Percentiles rank a stretch among this genome's conserved stretches.
These are phyloP conservation scores for Rosa multiflora DNA, from an alignment of 306 rosid genomes.

Conservation along the genomic window DNA sequence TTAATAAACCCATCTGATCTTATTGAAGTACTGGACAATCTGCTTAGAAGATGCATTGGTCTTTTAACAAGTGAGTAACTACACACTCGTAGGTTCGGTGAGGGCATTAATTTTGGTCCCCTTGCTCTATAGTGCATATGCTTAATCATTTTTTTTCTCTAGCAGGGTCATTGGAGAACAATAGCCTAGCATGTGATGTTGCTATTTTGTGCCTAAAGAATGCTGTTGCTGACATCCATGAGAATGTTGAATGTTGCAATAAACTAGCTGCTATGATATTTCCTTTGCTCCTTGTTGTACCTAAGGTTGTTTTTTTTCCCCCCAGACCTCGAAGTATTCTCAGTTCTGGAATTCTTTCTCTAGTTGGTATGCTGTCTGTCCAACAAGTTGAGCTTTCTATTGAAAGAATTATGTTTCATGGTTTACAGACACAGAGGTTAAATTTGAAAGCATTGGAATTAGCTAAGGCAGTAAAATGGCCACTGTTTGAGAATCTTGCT, in stretches of 20 bases:
- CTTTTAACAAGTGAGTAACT: constrained; percentile 53
- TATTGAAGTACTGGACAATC: constrained; percentile 52
- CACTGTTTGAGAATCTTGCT: constrained; percentile 60
- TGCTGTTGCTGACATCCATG: constrained; percentile 38
- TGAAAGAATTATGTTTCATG: constrained; percentile 16
- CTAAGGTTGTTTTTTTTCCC: constrained; percentile 57
- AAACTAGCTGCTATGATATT: constrained; percentile 56
- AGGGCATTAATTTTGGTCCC: neutral
- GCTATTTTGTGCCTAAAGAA: constrained; percentile 61
- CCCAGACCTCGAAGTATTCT: constrained; percentile 7
- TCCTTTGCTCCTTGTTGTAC: constrained; percentile 70
- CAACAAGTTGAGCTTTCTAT: neutral
- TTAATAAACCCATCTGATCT: constrained; percentile 52
- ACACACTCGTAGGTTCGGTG: neutral
- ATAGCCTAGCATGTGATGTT: constrained; percentile 50
- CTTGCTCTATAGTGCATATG: neutral
- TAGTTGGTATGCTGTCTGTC: neutral
- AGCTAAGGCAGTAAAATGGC: constrained; percentile 66
- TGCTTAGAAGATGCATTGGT: constrained; percentile 59
- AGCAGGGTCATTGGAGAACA: constrained; percentile 60
- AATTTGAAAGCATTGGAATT: constrained; percentile 67
- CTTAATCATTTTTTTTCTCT: constrained; percentile 11
- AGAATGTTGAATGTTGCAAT: constrained; percentile 37
- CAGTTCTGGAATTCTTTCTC: neutral
- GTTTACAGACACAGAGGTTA: constrained; percentile 58